Evolutionary conservation across 2,329 filamentous ascomycete species (phyloP).

Genomic region (Fusarium sororula): DNA sequence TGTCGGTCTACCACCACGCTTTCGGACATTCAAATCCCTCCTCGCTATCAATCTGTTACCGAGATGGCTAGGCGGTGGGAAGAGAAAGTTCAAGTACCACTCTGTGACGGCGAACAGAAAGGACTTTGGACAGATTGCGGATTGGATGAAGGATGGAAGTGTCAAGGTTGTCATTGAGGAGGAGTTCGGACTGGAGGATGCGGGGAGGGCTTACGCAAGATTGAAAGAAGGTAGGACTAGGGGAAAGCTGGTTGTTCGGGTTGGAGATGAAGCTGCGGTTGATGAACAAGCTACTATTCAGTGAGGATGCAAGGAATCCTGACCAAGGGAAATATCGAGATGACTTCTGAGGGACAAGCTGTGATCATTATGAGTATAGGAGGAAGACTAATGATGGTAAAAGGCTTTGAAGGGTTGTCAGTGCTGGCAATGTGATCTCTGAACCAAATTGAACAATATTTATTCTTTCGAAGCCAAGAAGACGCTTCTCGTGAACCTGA

Average conservation of each 20-base stretch:
- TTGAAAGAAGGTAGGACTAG: constrained; percentile 3
- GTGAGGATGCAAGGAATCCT: neutral
- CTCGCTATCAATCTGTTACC: constrained; percentile 19
- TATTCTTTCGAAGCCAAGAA: neutral
- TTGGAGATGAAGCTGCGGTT: neutral
- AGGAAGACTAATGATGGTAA: rapidly evolving
- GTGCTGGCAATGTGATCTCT: rapidly evolving
- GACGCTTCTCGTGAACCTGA: neutral
- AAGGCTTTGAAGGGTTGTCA: rapidly evolving
- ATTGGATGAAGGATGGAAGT: constrained; percentile 13
- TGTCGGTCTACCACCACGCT: constrained; percentile 3
- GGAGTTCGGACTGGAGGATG: constrained; percentile 14
- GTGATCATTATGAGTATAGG: rapidly evolving
- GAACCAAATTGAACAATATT: neutral
- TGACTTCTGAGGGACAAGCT: neutral
- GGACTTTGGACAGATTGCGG: constrained; percentile 13
- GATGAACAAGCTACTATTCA: neutral
- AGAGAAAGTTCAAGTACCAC: constrained; percentile 24
- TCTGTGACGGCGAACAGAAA: constrained; percentile 17
- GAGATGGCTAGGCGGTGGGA: constrained; percentile 21
- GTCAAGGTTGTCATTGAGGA: constrained; percentile 11
- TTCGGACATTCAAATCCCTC: constrained; percentile 9
- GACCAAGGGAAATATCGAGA: rapidly evolving
- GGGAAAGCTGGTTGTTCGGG: constrained; percentile 22
- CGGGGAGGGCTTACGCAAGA: constrained; percentile 2